These are phyloP conservation scores for Tetrahymena malaccensis DNA, from an alignment of 73 alveolate genomes.

Conservation along the genomic window DNA sequence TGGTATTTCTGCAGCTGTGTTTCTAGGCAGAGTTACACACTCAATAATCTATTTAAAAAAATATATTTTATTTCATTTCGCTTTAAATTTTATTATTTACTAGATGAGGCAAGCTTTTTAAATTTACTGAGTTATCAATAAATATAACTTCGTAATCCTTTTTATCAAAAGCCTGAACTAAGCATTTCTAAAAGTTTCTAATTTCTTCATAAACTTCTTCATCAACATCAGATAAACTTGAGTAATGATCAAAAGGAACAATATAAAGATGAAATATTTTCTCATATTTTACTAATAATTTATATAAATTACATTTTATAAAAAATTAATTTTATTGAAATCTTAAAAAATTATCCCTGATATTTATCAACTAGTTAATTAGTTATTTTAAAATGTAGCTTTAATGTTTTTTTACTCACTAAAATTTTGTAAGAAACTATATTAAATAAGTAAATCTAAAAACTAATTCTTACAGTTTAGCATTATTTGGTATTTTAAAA, in stretches of 20 bases:
- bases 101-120: conserved; percentile 24
- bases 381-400: no score
- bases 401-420: no score
- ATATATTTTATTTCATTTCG: neutral
- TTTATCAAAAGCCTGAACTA: conserved; percentile 18
- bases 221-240: conserved; percentile 15
- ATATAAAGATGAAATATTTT: conserved; percentile 5
- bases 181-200: conserved; percentile 25
- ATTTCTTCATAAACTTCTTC: conserved; percentile 26
- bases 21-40: conserved; percentile 30
- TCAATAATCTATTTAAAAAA: neutral
- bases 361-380: no score
- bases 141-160: conserved; percentile 9
- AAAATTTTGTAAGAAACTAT: no score
- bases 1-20: conserved; percentile 21
- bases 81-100: neutral
- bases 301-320: neutral
- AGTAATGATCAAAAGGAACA: conserved; percentile 28
- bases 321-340: no score
- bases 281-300: neutral
- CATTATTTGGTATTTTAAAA: no score
- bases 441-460: no score
- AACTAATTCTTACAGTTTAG: no score
- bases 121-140: conserved; percentile 26
- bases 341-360: no score